Percentiles rank a stretch among this genome's conserved stretches.
These are phyloP conservation scores for Thecaphora thlaspeos DNA, from an alignment of 1,284 basidiomycete species.

Conservation along the genomic window DNA sequence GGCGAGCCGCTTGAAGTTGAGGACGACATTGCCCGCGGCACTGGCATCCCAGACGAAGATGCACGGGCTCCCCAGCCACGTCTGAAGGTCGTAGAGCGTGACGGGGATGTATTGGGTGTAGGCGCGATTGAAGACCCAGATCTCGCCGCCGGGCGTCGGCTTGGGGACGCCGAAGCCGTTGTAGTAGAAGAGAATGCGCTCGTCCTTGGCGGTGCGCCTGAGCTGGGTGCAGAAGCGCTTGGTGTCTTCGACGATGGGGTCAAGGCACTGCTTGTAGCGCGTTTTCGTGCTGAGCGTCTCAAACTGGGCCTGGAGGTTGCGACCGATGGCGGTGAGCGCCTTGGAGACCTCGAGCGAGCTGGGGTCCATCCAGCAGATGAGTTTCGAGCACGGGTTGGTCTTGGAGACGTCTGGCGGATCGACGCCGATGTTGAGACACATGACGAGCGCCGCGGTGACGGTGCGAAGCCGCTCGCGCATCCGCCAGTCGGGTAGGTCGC, in stretches of 20 bases:
- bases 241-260: constrained; percentile 92
- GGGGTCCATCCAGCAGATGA: constrained; percentile 98
- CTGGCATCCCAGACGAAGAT: constrained; percentile 99
- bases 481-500: constrained; percentile 67
- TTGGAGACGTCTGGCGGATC: constrained; percentile 97
- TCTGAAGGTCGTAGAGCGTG: constrained; percentile 86
- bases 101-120: constrained; percentile 99
- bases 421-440: constrained; percentile 95
- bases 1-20: constrained; percentile 85
- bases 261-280: constrained; percentile 67
- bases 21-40: constrained; percentile 86
- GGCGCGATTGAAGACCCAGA: constrained; percentile 97
- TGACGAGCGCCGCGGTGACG: constrained; percentile 84
- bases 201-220: constrained; percentile 85
- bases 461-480: constrained; percentile 83
- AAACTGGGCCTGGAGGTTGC: constrained; percentile 91
- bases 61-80: constrained; percentile 79
- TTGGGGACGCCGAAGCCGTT: constrained; percentile 98
- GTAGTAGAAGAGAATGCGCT: constrained; percentile 94
- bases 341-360: constrained; percentile 70
- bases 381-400: constrained; percentile 89
- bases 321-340: constrained; percentile 68
- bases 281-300: constrained; percentile 80
- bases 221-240: constrained; percentile 83
- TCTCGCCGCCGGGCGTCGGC: constrained; percentile 90